Conservation (phyloP, 2,329 filamentous ascomycete species). For the Fusarium sp. region DNA sequence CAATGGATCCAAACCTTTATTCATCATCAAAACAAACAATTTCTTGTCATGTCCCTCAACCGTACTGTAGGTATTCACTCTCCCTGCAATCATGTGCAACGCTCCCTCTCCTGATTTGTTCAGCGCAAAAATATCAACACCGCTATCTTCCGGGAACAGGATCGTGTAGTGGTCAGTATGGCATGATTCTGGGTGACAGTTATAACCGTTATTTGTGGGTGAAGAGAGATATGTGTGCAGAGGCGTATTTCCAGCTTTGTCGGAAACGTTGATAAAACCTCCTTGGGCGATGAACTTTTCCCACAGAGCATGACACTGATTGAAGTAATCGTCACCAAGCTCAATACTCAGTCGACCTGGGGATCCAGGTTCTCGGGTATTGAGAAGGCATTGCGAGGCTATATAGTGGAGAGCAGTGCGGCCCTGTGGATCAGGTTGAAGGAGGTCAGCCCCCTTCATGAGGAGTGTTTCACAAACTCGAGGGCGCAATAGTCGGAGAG, state of each 20-base stretch:
- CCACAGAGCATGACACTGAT: constrained; percentile 22
- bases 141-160: constrained; percentile 23
- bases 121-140: constrained; percentile 16
- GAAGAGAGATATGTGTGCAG: constrained; percentile 18
- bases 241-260: constrained; percentile 27
- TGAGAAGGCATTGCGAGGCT: constrained; percentile 17
- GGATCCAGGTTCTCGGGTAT: background rate
- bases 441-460: constrained; percentile 16
- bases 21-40: constrained; percentile 27
- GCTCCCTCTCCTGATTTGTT: constrained; percentile 30
- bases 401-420: constrained; percentile 29
- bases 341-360: background rate
- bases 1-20: constrained; percentile 32
- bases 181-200: background rate
- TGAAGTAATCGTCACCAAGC: background rate
- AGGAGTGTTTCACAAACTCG: constrained; percentile 24
- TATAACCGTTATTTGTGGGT: background rate
- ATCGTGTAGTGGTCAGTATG: constrained; percentile 22
- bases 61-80: rapidly evolving
- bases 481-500: constrained; percentile 22
- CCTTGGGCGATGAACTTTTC: background rate
- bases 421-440: constrained; percentile 19
- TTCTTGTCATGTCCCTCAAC: constrained; percentile 18
- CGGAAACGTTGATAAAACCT: constrained; percentile 20
- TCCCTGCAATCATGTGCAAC: constrained; percentile 19